These are phyloP conservation scores for Rhodotorula mucilaginosa DNA, from an alignment of 1,284 basidiomycete genomes.

Conservation along the genomic window DNA sequence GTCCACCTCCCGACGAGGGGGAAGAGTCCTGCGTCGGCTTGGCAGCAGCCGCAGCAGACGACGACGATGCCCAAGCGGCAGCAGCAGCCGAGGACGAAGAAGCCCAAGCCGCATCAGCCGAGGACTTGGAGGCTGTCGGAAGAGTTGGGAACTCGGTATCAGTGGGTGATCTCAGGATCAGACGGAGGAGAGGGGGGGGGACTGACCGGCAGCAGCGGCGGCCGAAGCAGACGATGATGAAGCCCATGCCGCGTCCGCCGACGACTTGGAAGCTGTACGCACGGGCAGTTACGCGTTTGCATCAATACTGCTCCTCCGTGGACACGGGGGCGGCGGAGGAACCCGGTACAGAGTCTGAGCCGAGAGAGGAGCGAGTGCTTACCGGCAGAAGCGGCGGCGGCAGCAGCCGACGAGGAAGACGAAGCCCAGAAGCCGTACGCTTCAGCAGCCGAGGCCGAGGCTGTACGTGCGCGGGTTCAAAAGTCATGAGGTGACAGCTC, in stretches of 20 bases:
- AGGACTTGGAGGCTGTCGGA: conserved; percentile 8
- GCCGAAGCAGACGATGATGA: conserved; percentile 17
- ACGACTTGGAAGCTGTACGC: conserved; percentile 6
- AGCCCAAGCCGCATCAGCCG: conserved; percentile 27
- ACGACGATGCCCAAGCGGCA: conserved; percentile 8
- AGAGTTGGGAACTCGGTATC: too few species aligned
- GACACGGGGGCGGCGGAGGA: neutral
- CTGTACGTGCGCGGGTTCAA: too few species aligned
- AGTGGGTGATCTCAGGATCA: too few species aligned
- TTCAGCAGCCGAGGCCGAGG: neutral
- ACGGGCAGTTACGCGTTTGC: rapidly evolving
- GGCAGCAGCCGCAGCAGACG: conserved; percentile 13
- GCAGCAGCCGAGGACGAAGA: conserved; percentile 2
- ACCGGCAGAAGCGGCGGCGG: conserved; percentile 17
- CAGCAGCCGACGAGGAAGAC: conserved; percentile 16
- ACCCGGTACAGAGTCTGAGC: too few species aligned
- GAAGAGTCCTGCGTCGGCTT: conserved; percentile 6
- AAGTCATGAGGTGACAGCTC: too few species aligned
- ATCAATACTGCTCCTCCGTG: neutral
- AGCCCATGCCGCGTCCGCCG: conserved; percentile 9
- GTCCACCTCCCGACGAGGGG: neutral
- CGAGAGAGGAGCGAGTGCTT: too few species aligned
- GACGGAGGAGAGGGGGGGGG: neutral
- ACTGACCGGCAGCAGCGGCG: conserved; percentile 13
- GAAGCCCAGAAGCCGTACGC: conserved; percentile 9